Evolutionary conservation across 2,329 filamentous ascomycete species (phyloP).

Genomic region (Pseudopyricularia javanii): DNA sequence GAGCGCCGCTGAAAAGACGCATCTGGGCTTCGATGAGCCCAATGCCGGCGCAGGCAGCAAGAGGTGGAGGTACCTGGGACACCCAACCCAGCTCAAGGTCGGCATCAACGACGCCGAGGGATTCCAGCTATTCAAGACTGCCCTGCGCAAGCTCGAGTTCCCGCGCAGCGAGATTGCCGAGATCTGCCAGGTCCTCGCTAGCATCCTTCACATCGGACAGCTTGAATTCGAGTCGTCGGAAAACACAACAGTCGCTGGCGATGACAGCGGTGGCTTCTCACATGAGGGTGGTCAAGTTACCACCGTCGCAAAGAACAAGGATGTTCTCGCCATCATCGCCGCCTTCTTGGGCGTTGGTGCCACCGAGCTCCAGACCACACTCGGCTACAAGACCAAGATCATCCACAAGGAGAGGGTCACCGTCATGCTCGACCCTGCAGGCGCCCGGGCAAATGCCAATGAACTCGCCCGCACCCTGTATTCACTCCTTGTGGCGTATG

Average conservation of each 20-base stretch:
- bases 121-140: constrained; percentile 96
- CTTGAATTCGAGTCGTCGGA: constrained; percentile 81
- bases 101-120: constrained; percentile 93
- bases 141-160: constrained; percentile 86
- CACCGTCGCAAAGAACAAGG: constrained; percentile 87
- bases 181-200: constrained; percentile 87
- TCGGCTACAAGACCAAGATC: constrained; percentile 95
- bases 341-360: constrained; percentile 86
- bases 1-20: constrained; percentile 76
- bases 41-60: constrained; percentile 41
- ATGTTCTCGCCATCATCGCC: constrained; percentile 72
- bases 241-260: constrained; percentile 64
- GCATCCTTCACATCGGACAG: constrained; percentile 94
- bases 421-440: constrained; percentile 88
- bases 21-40: constrained; percentile 53
- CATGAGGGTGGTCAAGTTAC: constrained; percentile 82
- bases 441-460: constrained; percentile 83
- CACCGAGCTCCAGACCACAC: constrained; percentile 70
- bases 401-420: constrained; percentile 95
- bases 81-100: constrained; percentile 92
- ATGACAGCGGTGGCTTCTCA: constrained; percentile 93
- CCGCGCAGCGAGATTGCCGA: constrained; percentile 88
- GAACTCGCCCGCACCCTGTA: constrained; percentile 90
- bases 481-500: constrained; percentile 82
- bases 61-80: constrained; percentile 91